A percentile compares a stretch with the other conserved stretches of the same genome.
Conservation (phyloP, 2,329 filamentous ascomycete genomes). For the Pyrenophora seminiperda region DNA sequence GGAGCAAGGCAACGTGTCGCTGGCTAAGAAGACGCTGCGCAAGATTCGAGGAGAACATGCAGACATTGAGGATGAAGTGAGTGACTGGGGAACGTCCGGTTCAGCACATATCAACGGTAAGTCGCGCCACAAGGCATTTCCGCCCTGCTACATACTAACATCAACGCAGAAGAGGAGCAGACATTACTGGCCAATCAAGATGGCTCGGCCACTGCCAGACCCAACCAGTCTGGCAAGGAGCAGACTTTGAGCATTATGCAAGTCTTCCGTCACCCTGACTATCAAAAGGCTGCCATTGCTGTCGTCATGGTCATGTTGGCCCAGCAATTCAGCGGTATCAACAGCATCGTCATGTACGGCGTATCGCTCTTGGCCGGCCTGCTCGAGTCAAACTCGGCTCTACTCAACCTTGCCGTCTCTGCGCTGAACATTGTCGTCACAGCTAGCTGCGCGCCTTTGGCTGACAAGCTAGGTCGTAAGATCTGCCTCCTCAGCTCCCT, state of each 20-base stretch:
- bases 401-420: slow-evolving; percentile 87
- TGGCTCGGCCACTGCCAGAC: slow-evolving; percentile 29
- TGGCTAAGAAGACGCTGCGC: slow-evolving; percentile 71
- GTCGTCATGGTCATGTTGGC: slow-evolving; percentile 92
- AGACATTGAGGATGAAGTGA: slow-evolving; percentile 76
- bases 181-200: slow-evolving; percentile 63
- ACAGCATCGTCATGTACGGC: slow-evolving; percentile 98
- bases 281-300: slow-evolving; percentile 81
- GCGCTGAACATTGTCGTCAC: slow-evolving; percentile 85
- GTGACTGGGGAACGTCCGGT: slow-evolving; percentile 51
- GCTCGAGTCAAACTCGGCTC: slow-evolving; percentile 77
- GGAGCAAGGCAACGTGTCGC: slow-evolving; percentile 62
- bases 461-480: slow-evolving; percentile 88
- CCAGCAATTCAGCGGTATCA: slow-evolving; percentile 90
- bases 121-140: not conserved
- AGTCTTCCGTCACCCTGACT: slow-evolving; percentile 69
- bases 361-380: slow-evolving; percentile 84
- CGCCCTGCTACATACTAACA: slow-evolving; percentile 17
- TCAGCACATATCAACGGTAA: slow-evolving; percentile 37
- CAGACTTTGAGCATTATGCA: slow-evolving; percentile 52
- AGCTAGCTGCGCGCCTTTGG: slow-evolving; percentile 77
- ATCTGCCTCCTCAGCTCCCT: slow-evolving; percentile 82
- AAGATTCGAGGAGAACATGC: slow-evolving; percentile 72
- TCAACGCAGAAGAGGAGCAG: slow-evolving; percentile 66
- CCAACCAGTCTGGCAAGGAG: slow-evolving; percentile 36